phyloP scores from a whole-genome alignment of 148 eudicot species.

The Silene conica region DNA sequence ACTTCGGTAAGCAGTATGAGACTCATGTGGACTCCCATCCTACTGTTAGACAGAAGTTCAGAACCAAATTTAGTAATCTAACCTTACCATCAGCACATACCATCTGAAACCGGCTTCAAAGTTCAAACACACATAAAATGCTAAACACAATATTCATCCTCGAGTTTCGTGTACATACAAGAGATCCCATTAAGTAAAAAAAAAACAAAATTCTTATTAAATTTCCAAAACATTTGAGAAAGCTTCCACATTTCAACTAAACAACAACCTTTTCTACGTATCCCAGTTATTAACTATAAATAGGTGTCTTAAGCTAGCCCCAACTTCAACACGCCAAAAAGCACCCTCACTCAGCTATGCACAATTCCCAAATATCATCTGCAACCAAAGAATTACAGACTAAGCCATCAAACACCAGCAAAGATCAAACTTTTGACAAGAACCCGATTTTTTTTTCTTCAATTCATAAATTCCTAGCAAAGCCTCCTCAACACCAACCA shows the following conservation, averaged over 20 bases:
- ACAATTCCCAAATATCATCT: background rate
- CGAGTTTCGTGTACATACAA: background rate
- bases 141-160: background rate
- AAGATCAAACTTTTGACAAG: background rate
- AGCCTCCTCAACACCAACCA: background rate
- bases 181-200: no score
- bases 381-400: background rate
- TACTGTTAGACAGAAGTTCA: background rate
- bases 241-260: background rate
- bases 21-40: background rate
- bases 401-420: background rate
- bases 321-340: background rate
- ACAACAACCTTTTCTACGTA: background rate
- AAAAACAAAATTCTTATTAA: background rate
- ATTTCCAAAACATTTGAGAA: background rate
- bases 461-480: background rate
- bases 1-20: background rate
- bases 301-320: background rate
- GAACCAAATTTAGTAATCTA: background rate
- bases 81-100: background rate
- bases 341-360: background rate
- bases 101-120: background rate
- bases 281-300: background rate
- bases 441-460: background rate
- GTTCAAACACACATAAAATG: background rate